Conservation (phyloP, 306 rosid genomes). For the Prosopis cineraria region DNA sequence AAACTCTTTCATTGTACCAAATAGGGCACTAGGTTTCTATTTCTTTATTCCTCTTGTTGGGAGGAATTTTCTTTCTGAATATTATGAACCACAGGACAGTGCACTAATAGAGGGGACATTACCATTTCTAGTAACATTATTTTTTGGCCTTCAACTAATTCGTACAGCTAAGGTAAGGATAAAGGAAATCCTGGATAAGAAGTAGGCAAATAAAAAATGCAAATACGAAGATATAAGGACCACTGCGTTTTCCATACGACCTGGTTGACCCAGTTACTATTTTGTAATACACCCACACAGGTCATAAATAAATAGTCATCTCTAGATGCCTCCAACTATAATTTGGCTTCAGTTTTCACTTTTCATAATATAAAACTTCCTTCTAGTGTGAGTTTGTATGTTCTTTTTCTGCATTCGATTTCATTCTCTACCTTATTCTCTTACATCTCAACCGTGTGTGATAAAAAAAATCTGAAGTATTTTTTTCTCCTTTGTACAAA, state of each 20-base stretch:
- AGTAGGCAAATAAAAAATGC: too few relatives aligned
- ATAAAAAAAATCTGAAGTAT: neutral
- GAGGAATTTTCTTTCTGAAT: neutral
- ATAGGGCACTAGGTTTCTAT: conserved; percentile 2
- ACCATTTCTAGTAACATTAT: neutral
- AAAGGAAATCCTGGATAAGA: conserved; percentile 13
- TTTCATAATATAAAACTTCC: neutral
- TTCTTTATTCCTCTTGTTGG: neutral
- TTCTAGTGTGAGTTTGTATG: neutral
- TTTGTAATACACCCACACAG: neutral
- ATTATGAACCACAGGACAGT: neutral
- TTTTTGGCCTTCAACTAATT: conserved; percentile 4
- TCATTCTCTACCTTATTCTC: neutral
- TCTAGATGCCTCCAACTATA: neutral
- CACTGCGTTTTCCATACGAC: neutral
- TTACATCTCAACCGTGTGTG: neutral
- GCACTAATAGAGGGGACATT: neutral
- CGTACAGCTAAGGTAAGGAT: conserved; percentile 16
- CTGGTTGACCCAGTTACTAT: neutral
- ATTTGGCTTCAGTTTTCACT: neutral
- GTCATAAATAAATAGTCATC: neutral
- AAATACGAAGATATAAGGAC: neutral
- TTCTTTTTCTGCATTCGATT: neutral
- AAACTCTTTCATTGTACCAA: too few relatives aligned
- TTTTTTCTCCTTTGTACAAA: neutral